Base-by-base conservation (phyloP, 1,284 basidiomycete species). In the Marasmius sp. region DNA sequence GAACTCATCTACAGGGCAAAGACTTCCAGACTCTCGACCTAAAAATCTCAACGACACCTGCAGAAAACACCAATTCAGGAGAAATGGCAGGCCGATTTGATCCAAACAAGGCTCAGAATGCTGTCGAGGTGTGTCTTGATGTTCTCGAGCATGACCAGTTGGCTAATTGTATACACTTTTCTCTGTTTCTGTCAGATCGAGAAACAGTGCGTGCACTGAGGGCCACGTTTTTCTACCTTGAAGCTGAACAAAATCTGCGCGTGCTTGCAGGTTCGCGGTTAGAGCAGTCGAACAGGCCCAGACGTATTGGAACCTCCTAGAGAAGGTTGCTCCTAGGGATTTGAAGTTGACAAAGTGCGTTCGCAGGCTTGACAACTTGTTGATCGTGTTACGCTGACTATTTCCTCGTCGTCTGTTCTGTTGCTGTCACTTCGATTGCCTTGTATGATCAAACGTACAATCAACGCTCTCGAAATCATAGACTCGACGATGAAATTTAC, bases 261-360 rank as follows among this genome's bases (percentile, higher is more conserved):
- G 52, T 59, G 48, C 37, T 48, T 47, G 22, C 56, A 92, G 92
- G 75, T 97, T 97, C 72, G 97, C 97, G 33, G 97, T 99, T 59
- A 95, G 92, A 77, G 95, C 95, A 39, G 95, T 98, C 63, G 95
- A 97, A 74, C 94, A 97, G 69, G 93, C 95, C n/a, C 72, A 97
- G 92, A 95, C 95, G 6, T 98, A 98, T 80, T 97, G 96, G 92
- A 96, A 95, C 74, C 83, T 99, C 54, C 81, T 98, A 63, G 92
- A 93, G 72, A 91, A 89, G 70, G 86, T 98, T 59, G 75, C 83
- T 48, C 95, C 95, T 52, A 84, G 81, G 60, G 84, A 88, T 53
- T 86, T 98, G 63, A 86, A 82, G 68, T 80, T 97, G 66, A 95
- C 95, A 61, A 90, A 89, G 93, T 94, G 63, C 68, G 84, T 77